Percentiles rank a stretch among this genome's conserved stretches.
These are phyloP conservation scores for Yamadazyma siamensis DNA, from an alignment of 1,139 yeast species.

Conservation along the genomic window DNA sequence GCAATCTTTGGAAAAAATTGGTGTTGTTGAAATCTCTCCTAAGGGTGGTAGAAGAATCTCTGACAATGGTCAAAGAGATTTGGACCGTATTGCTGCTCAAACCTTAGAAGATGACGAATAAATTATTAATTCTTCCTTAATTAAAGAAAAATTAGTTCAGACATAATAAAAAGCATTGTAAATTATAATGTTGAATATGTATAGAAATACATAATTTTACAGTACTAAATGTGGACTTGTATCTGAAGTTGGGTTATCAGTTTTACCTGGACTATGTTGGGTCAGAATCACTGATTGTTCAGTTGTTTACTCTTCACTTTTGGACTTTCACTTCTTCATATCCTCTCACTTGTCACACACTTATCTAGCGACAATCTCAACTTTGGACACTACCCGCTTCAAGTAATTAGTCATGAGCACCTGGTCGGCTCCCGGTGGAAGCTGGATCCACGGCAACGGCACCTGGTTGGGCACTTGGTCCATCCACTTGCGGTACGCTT, in stretches of 20 bases:
- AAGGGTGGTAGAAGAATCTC: constrained; percentile 99
- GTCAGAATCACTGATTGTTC: constrained; percentile 3
- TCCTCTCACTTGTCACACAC: too few relatives aligned
- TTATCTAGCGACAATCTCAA: too few relatives aligned
- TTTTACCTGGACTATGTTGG: constrained; percentile 6
- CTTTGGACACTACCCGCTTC: too few relatives aligned
- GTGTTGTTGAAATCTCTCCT: constrained; percentile 93
- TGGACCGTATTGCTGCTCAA: constrained; percentile 99
- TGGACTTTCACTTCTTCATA: not conserved
- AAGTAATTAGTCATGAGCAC: too few relatives aligned
- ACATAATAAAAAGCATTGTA: constrained; percentile 14
- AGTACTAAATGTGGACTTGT: constrained; percentile 4
- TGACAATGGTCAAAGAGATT: constrained; percentile 99
- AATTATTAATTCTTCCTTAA: constrained; percentile 16
- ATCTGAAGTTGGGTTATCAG: constrained; percentile 4
- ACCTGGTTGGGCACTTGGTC: constrained; percentile 50
- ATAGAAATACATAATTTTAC: constrained; percentile 10
- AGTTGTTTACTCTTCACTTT: constrained; percentile 1
- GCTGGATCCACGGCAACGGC: constrained; percentile 65
- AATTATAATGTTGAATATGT: constrained; percentile 15
- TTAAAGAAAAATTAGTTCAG: constrained; percentile 8
- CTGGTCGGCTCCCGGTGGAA: too few relatives aligned
- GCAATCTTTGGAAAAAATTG: constrained; percentile 97
- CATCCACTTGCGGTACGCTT: constrained; percentile 51
- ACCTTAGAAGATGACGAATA: constrained; percentile 89